Evolutionary conservation across 805 yeast species (phyloP).

Genomic region (Sungouiozyma ichnusensis): DNA sequence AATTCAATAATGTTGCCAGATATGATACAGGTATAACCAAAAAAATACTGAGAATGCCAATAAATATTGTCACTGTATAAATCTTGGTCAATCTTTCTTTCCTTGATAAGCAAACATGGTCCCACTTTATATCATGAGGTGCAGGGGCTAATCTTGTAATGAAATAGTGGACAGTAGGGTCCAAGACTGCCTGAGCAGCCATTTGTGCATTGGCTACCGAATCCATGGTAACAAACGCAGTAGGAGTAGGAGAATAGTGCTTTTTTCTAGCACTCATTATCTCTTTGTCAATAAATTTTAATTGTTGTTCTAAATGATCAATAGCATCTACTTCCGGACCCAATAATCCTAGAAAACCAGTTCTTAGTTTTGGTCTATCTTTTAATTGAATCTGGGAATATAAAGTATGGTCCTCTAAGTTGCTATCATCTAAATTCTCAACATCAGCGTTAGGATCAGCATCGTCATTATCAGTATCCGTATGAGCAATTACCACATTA

Average conservation of each 20-base stretch:
- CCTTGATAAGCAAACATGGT: constrained; percentile 71
- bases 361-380: constrained; percentile 51
- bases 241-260: constrained; percentile 73
- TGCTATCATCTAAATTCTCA: constrained; percentile 3
- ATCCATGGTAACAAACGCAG: constrained; percentile 92
- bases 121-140: constrained; percentile 93
- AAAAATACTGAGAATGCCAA: constrained; percentile 48
- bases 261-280: constrained; percentile 53
- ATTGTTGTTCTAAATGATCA: constrained; percentile 57
- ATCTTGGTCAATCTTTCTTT: constrained; percentile 54
- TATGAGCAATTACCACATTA: neutral
- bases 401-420: constrained; percentile 14
- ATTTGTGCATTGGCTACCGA: constrained; percentile 92
- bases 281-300: constrained; percentile 60
- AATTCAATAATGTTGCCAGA: constrained; percentile 70
- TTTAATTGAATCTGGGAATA: constrained; percentile 23
- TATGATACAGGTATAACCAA: constrained; percentile 78
- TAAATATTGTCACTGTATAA: constrained; percentile 30
- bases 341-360: constrained; percentile 50
- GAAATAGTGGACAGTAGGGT: constrained; percentile 75
- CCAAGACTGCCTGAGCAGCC: constrained; percentile 91
- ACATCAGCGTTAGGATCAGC: neutral
- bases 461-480: neutral
- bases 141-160: constrained; percentile 88
- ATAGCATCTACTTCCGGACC: constrained; percentile 77